Evolutionary conservation across 495 filamentous ascomycete species (phyloP), one percentile per base, ranked within the genome.

Genomic region (Umbilicaria muhlenbergii): DNA sequence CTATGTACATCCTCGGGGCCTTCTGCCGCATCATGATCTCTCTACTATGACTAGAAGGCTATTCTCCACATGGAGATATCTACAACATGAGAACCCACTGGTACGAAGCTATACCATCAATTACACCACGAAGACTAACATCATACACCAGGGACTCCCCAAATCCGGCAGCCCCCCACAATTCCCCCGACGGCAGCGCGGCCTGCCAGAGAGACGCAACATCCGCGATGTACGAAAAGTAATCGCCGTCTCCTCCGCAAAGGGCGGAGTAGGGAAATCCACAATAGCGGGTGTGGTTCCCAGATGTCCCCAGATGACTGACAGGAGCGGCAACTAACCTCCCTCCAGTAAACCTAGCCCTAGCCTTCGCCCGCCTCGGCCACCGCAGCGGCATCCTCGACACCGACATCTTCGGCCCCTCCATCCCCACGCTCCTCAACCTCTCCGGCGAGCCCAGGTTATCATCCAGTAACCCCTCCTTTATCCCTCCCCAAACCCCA

Each of bases 211-310:
- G 45, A 80, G 83, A 51, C 77, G 84, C 41, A 71, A 69, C 54
- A 88, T 99, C 49, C 73, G 71, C 14, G 74, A 81, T 56, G 88
- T 96, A 38, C 70, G 73, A 52, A 91, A 95, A 54, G 75, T 94
- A 14, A 71, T 99, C 44, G 89, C 85, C 28, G 81, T 99, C 14
- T 93, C 85, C 32, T 94, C 87, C 0, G 91, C 92, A 5, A 99
- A 99, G 53, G 91, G 91, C 10, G 91, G 91, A 32, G 91, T 99
- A 1, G 91, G 91, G 1, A 99, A 99, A 56, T 88, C 81, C 36
- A 99, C 91, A 13, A 78, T 99, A 28, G 82, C 91, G 5, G 81
- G 82, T 85, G 38, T 18, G 59, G 28, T 14, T 39, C 35, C 17
- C 33, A 5, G 2, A 13, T 2, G 10, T 39, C 19, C 15, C 11